Conservation (phyloP, 164 flowering plant genomes). For the Chimonanthus praecox region DNA sequence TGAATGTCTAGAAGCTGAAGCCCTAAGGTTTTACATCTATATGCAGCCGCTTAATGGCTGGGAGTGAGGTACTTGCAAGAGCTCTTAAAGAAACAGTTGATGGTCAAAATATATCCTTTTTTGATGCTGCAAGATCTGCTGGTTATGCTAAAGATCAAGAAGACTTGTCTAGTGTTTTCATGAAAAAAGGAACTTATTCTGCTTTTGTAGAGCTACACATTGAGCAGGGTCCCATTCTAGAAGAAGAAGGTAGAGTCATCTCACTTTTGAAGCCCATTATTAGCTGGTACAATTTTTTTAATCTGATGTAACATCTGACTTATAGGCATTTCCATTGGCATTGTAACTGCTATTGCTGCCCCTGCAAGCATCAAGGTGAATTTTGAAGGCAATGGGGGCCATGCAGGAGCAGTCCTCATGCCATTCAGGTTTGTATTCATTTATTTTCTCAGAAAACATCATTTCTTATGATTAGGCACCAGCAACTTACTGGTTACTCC, state of each 20-base stretch:
- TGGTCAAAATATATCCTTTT: constrained; percentile 69
- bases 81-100: constrained; percentile 63
- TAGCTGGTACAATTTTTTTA: neutral
- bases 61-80: constrained; percentile 52
- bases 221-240: constrained; percentile 96
- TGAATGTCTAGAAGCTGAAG: neutral
- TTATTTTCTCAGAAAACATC: neutral
- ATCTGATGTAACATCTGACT: neutral
- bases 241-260: constrained; percentile 67
- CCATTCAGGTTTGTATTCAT: constrained; percentile 55
- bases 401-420: constrained; percentile 97
- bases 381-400: constrained; percentile 97
- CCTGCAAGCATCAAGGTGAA: constrained; percentile 95
- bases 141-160: constrained; percentile 50
- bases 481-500: neutral
- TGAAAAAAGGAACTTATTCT: constrained; percentile 61
- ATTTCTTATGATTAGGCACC: neutral
- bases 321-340: constrained; percentile 68
- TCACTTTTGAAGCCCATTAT: neutral
- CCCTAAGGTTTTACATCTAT: constrained; percentile 12
- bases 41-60: constrained; percentile 89
- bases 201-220: constrained; percentile 93
- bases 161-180: constrained; percentile 60
- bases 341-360: constrained; percentile 98
- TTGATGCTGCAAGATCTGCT: constrained; percentile 80